Percentiles rank a stretch among this genome's conserved stretches.
Conservation (phyloP, 169 alveolate species). For the Babesia bigemina region DNA sequence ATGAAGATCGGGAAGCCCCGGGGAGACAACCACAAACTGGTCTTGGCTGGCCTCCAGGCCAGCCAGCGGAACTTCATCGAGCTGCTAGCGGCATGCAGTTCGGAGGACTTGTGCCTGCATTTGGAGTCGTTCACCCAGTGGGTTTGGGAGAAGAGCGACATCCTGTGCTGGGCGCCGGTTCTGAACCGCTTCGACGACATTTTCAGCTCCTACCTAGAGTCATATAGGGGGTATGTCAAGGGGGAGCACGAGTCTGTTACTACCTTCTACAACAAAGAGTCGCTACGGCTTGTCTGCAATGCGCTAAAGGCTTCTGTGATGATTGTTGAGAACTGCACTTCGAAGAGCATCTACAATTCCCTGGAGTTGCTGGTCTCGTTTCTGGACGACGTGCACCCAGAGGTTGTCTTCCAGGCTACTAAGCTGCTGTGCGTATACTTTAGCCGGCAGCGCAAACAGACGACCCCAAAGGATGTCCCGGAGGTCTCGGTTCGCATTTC, state of each 20-base stretch:
- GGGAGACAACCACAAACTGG: conserved; percentile 77
- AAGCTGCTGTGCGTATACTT: conserved; percentile 60
- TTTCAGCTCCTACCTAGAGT: conserved; percentile 57
- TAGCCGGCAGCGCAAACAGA: conserved; percentile 43
- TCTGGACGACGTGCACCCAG: conserved; percentile 62
- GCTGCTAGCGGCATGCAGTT: conserved; percentile 67
- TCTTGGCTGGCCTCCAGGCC: conserved; percentile 72
- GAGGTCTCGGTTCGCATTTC: conserved; percentile 33
- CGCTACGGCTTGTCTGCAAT: conserved; percentile 53
- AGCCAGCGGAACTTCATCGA: conserved; percentile 75
- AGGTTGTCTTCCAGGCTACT: conserved; percentile 61
- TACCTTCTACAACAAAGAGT: conserved; percentile 16
- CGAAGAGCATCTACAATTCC: conserved; percentile 75
- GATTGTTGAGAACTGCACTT: conserved; percentile 74
- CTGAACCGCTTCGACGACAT: conserved; percentile 78
- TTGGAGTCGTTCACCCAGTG: conserved; percentile 77
- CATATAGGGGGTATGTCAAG: conserved; percentile 49
- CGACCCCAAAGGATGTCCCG: conserved; percentile 49
- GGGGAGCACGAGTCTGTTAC: conserved; percentile 23
- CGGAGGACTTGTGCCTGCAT: conserved; percentile 63
- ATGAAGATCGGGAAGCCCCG: conserved; percentile 81
- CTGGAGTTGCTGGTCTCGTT: conserved; percentile 65
- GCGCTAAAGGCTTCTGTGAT: conserved; percentile 71
- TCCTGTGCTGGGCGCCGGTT: conserved; percentile 81
- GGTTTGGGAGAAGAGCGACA: conserved; percentile 81